Evolutionary conservation across 306 rosid genomes (phyloP), one percentile per base, ranked within the genome.

Genomic region (Lathyrus aphaca): DNA sequence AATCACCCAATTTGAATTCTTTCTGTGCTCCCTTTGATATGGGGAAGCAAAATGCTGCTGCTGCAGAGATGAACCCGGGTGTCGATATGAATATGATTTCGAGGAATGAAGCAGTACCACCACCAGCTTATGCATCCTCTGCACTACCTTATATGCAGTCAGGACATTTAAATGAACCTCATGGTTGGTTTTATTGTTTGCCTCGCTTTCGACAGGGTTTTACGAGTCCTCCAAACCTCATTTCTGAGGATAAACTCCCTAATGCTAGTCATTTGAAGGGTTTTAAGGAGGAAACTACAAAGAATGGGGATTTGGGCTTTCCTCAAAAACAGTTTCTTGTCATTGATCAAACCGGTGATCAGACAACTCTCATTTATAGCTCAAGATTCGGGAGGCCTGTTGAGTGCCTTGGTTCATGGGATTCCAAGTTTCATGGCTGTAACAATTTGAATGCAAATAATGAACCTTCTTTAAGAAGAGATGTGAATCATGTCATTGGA

Each of bases 151-250:
- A 49, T 49, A 65, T 79, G 44, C 86, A 65, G 78, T 30, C 65
- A 5, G 87, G 82, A 71, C 83, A 64, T 71, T 76, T 83, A 18
- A 72, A 80, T 77, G 96, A 87, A 68, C 82, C 92, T 51, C 83
- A 71, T 37, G 87, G 92, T 73, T 91, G 96, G 99, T 82, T 84
- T 71, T 82, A 83, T 78, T 76, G 88, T 74, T 72, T 82, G 66
- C 95, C 91, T 64, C 85, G 77, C 66, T 79, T 81, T 64, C 82
- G 69, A 27, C 97, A 80, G 75, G 86, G 81, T 9, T 61, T 77
- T 16, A 73, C 69, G n/a, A 86, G 92, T 56, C 66, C 82, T n/a
- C 65, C 77, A 5, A 74, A 76, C 63, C 39, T 62, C 32, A 43
- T 63, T 16, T 72, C 80, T 15, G 77, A 61, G 57, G 82, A 75